Base-by-base conservation (phyloP, 345 rosid genomes). In the Murraya koenigii region DNA sequence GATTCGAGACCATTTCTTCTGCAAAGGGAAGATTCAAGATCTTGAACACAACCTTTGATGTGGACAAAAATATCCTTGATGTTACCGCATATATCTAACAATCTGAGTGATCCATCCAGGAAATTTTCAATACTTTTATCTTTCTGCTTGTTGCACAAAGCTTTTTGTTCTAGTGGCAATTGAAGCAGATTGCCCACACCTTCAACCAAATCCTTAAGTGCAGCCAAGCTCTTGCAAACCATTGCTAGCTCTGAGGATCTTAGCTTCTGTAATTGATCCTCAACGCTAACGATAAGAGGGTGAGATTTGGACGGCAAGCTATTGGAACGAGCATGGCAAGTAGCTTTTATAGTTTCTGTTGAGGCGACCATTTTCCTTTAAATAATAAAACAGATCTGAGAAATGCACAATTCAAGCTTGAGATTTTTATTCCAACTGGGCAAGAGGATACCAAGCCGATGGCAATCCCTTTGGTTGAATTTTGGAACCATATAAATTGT, bases 291-390 rank as follows among this genome's bases (percentile, higher is more conserved):
- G 22, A 20, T 66, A 25, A 81, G 76, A 44, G 85, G 86, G 47
- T 83, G 86, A 14, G 81, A 32, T 59, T 54, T 75, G 10, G 81
- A 75, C 11, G 88, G 86, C 47, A 83, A 71, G 47, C 86, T 83
- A 66, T 33, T 76, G 3, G 85, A 83, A 11, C 84, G 84, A 60
- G 30, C 63, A 22, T 83, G 86, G 66, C 56, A 56, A 25, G 39
- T 35, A 61, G 78, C 74, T 77, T 66, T 82, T 49, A 66, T 69
- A 23, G 38, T 69, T 70, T 19, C 61, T 19, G 19, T 30, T 30
- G 26, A 19, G 61, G 41, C 26, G 6, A 52, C 41, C 74, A 70
- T 70, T 7, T 52, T 70, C 9, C 58, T 49, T 69, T 8, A 26
- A 2, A n/a, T 17, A 41, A 44, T 49, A 60, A 49, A 69, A 69